Conservation (phyloP, 345 rosid genomes). For the Hibiscus mutabilis region DNA sequence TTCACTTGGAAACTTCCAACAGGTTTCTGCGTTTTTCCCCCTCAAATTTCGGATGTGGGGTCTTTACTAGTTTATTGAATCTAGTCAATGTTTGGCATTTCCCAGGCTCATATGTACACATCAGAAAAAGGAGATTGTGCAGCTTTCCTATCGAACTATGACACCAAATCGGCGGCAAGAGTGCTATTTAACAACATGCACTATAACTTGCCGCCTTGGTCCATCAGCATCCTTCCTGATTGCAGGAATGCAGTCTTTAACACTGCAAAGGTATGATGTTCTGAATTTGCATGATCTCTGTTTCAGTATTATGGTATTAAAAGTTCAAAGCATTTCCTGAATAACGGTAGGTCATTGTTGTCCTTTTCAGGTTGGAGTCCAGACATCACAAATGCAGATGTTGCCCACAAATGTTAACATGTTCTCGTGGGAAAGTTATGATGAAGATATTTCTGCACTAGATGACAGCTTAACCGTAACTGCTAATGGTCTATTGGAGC, state of each 20-base stretch:
- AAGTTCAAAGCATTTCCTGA: neutral
- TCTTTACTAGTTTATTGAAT: slow-evolving; percentile 13
- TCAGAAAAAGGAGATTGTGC: slow-evolving; percentile 86
- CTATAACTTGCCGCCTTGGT: slow-evolving; percentile 98
- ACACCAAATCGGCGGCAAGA: slow-evolving; percentile 68
- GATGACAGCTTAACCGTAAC: slow-evolving; percentile 60
- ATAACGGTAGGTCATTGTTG: neutral
- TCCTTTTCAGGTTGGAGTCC: slow-evolving; percentile 34
- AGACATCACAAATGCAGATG: slow-evolving; percentile 62
- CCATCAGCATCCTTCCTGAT: slow-evolving; percentile 93
- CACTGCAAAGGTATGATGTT: slow-evolving; percentile 73
- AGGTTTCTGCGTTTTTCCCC: slow-evolving; percentile 33
- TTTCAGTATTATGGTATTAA: neutral
- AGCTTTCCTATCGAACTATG: slow-evolving; percentile 92
- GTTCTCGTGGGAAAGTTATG: slow-evolving; percentile 77
- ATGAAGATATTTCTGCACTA: slow-evolving; percentile 72
- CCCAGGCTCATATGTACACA: slow-evolving; percentile 73
- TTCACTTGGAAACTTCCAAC: slow-evolving; percentile 78
- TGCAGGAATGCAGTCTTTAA: slow-evolving; percentile 93
- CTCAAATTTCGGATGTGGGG: slow-evolving; percentile 2
- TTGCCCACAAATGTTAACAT: slow-evolving; percentile 46
- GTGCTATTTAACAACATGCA: slow-evolving; percentile 91
- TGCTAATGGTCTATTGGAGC: slow-evolving; percentile 35
- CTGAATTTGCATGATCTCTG: neutral
- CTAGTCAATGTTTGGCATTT: slow-evolving; percentile 13